Base-by-base conservation (phyloP, 1,284 basidiomycete genomes). In the Agroathelia rolfsii region DNA sequence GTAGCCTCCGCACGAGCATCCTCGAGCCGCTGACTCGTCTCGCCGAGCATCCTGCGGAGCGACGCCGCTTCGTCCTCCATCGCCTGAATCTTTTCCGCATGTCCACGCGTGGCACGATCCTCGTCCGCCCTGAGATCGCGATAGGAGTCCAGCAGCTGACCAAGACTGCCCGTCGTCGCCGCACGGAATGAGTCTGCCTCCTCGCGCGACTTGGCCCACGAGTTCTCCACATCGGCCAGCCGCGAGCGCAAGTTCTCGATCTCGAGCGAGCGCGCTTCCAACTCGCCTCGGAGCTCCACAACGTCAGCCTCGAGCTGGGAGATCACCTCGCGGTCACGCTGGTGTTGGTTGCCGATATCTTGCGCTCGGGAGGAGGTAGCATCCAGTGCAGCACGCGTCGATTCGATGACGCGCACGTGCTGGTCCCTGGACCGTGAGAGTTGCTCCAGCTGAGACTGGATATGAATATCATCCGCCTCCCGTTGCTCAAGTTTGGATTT, bases 191-290 rank as follows among this genome's bases (percentile, higher is more conserved):
- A 76, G 51, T 90, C 86, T 4, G 87, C 85, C 60, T 95, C 90
- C 55, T 93, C 86, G 7, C 88, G 74, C 24, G 86, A 86, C 52
- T 84, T 84, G 18, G 84, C 72, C 81, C 86, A 92, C 7, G 81
- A 73, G 45, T 82, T 84, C 53, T 93, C 86, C 10, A 80, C 75
- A 40, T 92, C 85, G 14, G 68, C 63, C 28, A 87, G 58, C 34
- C 78, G 68, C 7, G 62, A 56, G 25, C 72, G 67, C 1, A 78
- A 65, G n/a, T 69, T 55, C 40, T 90, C 87, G 6, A 76, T 69
- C 52, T 93, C 89, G 1, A 70, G 61, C 2, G 68, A 69, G 36
- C 75, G 69, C 15, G 72, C 58, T 52, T 94, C 88, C 5, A 93
- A 59, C 36, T 93, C 88, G 9, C 73, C 73, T 28, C 76, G 76